Evolutionary conservation across 2,329 filamentous ascomycete species (phyloP).

Genomic region (Truncatella angustata): DNA sequence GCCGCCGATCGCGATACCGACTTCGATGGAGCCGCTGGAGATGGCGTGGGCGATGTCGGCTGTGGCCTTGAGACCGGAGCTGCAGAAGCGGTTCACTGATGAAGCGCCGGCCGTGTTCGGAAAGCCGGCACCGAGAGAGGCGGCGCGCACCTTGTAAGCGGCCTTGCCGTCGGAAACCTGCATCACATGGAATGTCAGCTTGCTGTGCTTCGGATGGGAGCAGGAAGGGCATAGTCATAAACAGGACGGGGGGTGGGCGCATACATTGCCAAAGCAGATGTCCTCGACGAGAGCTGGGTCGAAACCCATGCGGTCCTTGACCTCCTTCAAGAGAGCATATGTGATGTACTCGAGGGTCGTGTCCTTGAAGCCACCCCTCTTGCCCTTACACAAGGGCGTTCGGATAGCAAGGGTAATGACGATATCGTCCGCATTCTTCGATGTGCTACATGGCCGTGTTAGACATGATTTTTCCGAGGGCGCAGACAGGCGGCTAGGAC

Average conservation of each 20-base stretch:
- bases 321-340: constrained; percentile 77
- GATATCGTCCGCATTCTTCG: constrained; percentile 92
- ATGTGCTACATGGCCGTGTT: constrained; percentile 57
- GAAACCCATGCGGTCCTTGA: constrained; percentile 69
- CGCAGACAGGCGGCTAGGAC: no score
- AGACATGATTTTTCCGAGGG: background rate
- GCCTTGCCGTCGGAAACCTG: constrained; percentile 82
- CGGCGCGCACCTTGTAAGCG: constrained; percentile 86
- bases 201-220: no score
- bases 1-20: constrained; percentile 84
- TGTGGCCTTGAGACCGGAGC: constrained; percentile 89
- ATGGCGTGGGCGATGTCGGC: constrained; percentile 95
- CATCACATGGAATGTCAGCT: no score
- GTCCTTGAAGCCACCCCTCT: constrained; percentile 95
- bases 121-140: constrained; percentile 86
- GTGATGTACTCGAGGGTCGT: constrained; percentile 84
- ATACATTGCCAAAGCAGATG: constrained; percentile 87
- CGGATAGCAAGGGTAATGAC: constrained; percentile 92
- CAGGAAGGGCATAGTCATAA: no score
- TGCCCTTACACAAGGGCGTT: constrained; percentile 83
- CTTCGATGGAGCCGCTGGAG: constrained; percentile 72
- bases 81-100: constrained; percentile 94
- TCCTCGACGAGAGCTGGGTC: constrained; percentile 84
- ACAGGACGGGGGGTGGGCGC: constrained; percentile 26
- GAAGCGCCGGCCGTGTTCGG: constrained; percentile 83